Conservation (phyloP, 805 yeast genomes). For the Suhomyces faveliae region DNA sequence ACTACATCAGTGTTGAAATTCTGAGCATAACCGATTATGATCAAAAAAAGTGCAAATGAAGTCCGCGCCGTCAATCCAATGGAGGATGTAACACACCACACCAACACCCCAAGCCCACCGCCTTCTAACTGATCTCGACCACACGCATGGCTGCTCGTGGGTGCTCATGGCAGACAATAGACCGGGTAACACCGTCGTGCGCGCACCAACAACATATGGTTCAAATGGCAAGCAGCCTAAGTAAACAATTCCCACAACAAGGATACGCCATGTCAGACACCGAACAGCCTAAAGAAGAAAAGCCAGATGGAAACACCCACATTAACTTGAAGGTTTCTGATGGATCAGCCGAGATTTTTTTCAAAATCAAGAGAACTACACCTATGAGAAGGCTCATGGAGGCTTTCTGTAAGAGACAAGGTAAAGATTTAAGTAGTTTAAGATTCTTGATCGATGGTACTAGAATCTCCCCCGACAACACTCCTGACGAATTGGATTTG, state of each 20-base stretch:
- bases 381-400: conserved; percentile 94
- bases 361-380: conserved; percentile 90
- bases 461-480: conserved; percentile 80
- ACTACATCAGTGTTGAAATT: no score
- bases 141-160: neutral
- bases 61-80: no score
- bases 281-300: conserved; percentile 44
- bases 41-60: no score
- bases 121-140: neutral
- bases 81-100: no score
- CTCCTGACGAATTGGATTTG: conserved; percentile 91
- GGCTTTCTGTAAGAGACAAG: conserved; percentile 97
- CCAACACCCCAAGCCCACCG: neutral
- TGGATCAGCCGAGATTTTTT: conserved; percentile 89
- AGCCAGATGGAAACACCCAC: conserved; percentile 55
- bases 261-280: conserved; percentile 18
- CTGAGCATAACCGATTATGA: no score
- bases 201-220: neutral
- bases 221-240: conserved; percentile 1
- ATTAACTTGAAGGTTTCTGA: conserved; percentile 93
- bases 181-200: conserved; percentile 4
- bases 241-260: conserved; percentile 3
- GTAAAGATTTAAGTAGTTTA: conserved; percentile 76
- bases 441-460: conserved; percentile 94
- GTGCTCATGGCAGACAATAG: neutral